Conservation (phyloP, 352 stramenopile species). For the Pythium periplocum region DNA sequence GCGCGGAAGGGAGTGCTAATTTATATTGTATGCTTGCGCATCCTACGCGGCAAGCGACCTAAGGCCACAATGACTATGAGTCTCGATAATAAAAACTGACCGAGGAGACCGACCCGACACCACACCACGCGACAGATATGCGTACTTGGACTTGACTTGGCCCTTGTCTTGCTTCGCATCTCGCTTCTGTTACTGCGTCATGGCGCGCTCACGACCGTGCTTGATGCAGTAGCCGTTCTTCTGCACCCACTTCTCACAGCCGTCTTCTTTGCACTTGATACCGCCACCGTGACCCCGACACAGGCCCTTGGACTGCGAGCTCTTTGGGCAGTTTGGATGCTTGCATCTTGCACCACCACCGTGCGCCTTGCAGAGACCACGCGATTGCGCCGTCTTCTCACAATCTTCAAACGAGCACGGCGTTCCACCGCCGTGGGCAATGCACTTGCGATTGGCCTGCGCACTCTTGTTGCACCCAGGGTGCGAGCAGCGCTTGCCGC, state of each 20-base stretch:
- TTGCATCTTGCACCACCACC: constrained; percentile 78
- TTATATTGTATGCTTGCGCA: no score
- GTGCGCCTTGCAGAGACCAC: constrained; percentile 81
- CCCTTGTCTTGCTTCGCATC: no score
- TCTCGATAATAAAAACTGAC: no score
- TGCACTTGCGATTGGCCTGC: constrained; percentile 87
- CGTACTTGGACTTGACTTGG: no score
- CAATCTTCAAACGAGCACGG: constrained; percentile 83
- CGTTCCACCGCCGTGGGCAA: constrained; percentile 78
- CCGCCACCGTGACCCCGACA: constrained; percentile 78
- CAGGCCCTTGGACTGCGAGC: constrained; percentile 75
- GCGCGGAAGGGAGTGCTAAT: no score
- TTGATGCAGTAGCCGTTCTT: constrained; percentile 90
- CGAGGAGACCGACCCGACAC: no score
- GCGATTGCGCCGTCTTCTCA: constrained; percentile 84
- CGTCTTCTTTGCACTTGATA: constrained; percentile 84
- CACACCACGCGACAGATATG: no score
- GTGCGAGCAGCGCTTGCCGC: constrained; percentile 76
- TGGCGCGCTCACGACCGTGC: constrained; percentile 69
- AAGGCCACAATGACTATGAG: no score
- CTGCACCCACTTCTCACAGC: constrained; percentile 87
- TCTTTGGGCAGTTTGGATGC: constrained; percentile 83
- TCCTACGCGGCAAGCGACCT: no score
- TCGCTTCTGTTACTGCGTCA: constrained; percentile 36
- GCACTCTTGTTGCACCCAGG: constrained; percentile 83